These are phyloP conservation scores for Boletus tylopilopsis DNA, from an alignment of 768 basidiomycete species.

Conservation along the genomic window DNA sequence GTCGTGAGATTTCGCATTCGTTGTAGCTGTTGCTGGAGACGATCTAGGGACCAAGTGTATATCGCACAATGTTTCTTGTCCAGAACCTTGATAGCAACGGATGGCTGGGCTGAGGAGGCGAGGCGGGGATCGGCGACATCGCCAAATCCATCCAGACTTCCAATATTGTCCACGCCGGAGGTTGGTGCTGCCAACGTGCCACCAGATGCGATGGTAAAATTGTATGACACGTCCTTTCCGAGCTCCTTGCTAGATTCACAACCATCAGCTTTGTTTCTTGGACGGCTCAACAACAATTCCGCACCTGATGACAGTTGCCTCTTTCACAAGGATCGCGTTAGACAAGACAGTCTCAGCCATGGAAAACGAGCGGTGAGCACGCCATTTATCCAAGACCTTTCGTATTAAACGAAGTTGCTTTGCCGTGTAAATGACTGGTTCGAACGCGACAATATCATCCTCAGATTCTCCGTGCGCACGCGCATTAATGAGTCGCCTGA, in stretches of 20 bases:
- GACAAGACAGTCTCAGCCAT: conserved; percentile 91
- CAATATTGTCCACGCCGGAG: conserved; percentile 82
- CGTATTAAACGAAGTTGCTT: conserved; percentile 78
- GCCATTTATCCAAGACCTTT: conserved; percentile 83
- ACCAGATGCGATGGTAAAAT: conserved; percentile 88
- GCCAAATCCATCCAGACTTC: conserved; percentile 87
- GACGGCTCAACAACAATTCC: conserved; percentile 8
- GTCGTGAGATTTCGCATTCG: conserved; percentile 92
- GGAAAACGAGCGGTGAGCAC: conserved; percentile 76
- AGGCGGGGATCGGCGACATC: conserved; percentile 86
- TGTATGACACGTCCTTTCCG: conserved; percentile 82
- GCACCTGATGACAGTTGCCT: conserved; percentile 91
- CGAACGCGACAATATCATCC: conserved; percentile 57
- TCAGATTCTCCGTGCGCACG: conserved; percentile 76
- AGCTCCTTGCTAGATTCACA: conserved; percentile 67
- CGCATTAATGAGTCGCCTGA: conserved; percentile 76
- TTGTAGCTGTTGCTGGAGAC: conserved; percentile 82
- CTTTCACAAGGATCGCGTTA: conserved; percentile 83
- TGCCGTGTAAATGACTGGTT: conserved; percentile 80
- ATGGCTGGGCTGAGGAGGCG: conserved; percentile 70
- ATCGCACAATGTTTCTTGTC: conserved; percentile 85
- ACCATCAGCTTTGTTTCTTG: neutral
- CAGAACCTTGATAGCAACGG: conserved; percentile 85
- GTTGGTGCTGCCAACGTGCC: conserved; percentile 72
- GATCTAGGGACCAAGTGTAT: conserved; percentile 88